Percentiles rank a stretch among this genome's conserved stretches.
These are phyloP conservation scores for Moniliophthora roreri DNA, from an alignment of 1,284 basidiomycete species.

Conservation along the genomic window DNA sequence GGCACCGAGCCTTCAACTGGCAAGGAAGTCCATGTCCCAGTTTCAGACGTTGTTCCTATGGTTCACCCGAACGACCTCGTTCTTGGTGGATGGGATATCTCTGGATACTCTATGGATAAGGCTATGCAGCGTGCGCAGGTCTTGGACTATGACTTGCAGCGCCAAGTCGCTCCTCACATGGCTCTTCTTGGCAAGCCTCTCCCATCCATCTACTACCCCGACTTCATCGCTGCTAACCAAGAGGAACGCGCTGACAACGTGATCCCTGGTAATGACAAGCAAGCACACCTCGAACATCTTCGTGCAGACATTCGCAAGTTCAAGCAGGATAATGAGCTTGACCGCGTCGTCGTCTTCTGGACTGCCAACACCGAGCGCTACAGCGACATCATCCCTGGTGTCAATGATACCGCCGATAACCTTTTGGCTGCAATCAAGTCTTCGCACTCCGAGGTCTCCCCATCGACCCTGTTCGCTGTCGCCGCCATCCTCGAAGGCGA, in stretches of 20 bases:
- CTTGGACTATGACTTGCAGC: conserved; percentile 95
- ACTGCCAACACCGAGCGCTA: conserved; percentile 99
- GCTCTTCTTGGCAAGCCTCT: conserved; percentile 80
- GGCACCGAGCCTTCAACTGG: conserved; percentile 82
- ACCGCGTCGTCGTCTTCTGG: conserved; percentile 93
- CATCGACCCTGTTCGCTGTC: conserved; percentile 94
- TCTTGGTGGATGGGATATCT: conserved; percentile 98
- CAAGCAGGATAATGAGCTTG: conserved; percentile 83
- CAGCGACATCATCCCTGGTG: conserved; percentile 90
- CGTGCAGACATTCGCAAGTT: conserved; percentile 93
- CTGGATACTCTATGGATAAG: conserved; percentile 79
- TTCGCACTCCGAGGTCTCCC: conserved; percentile 92
- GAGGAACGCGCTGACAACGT: conserved; percentile 94
- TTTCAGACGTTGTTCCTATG: conserved; percentile 95
- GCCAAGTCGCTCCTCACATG: conserved; percentile 90
- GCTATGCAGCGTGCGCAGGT: conserved; percentile 95
- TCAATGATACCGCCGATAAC: conserved; percentile 95
- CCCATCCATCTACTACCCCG: conserved; percentile 94
- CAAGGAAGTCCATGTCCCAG: conserved; percentile 92
- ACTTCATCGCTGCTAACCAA: conserved; percentile 98
- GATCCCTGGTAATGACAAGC: conserved; percentile 85
- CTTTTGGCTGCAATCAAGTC: conserved; percentile 81
- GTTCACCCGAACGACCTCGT: conserved; percentile 99
- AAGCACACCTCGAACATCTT: conserved; percentile 89
- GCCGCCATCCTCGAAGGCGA: conserved; percentile 94